phyloP scores from a whole-genome alignment of 192 early-diverging fungal species.

The Dissophora ornata region DNA sequence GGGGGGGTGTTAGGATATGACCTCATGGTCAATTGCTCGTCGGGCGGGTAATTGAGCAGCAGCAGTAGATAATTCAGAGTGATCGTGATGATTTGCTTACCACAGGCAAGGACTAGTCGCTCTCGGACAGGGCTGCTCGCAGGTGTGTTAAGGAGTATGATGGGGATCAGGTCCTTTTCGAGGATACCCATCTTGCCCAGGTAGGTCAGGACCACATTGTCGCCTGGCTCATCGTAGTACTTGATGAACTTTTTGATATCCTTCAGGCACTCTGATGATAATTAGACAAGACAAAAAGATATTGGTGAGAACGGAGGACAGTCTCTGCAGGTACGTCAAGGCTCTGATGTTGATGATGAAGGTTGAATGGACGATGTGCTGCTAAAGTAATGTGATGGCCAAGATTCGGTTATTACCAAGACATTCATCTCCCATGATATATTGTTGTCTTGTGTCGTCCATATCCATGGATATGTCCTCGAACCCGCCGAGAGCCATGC shows the following conservation, averaged over 20 bases:
- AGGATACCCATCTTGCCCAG: slow-evolving; percentile 84
- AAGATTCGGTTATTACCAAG: slow-evolving; percentile 61
- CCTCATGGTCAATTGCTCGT: too few species aligned
- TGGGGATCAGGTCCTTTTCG: slow-evolving; percentile 81
- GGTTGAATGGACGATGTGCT: background rate
- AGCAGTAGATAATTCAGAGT: too few species aligned
- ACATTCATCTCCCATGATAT: slow-evolving; percentile 86
- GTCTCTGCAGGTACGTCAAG: too few species aligned
- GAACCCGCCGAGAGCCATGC: slow-evolving; percentile 84
- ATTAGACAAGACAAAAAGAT: too few species aligned
- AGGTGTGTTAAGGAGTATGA: slow-evolving; percentile 64
- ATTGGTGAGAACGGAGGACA: too few species aligned
- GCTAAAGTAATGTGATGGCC: background rate
- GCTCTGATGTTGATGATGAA: background rate
- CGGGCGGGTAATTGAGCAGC: too few species aligned
- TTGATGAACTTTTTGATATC: slow-evolving; percentile 91
- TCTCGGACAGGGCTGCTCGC: slow-evolving; percentile 40
- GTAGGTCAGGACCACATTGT: slow-evolving; percentile 68
- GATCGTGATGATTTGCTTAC: too few species aligned
- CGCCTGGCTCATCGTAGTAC: slow-evolving; percentile 72
- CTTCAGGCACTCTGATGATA: slow-evolving; percentile 85
- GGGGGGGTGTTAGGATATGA: too few species aligned
- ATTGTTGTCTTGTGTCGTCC: slow-evolving; percentile 60
- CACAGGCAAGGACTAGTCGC: slow-evolving; percentile 61
- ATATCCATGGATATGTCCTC: slow-evolving; percentile 61